These are phyloP conservation scores for Ophiostoma himal-ulmi DNA, from an alignment of 2,329 filamentous ascomycete species.

Conservation along the genomic window DNA sequence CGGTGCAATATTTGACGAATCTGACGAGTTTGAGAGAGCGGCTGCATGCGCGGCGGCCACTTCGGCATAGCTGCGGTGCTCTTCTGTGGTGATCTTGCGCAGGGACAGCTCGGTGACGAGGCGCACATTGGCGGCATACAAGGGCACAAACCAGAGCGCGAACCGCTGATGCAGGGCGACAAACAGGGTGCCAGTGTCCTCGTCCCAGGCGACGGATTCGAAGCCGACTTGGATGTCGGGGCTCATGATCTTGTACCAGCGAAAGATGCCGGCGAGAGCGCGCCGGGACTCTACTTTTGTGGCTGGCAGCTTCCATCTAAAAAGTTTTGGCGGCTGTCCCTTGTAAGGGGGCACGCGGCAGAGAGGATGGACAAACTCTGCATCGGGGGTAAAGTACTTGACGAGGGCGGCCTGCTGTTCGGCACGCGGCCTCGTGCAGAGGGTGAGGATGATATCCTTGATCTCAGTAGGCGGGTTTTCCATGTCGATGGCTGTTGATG, in stretches of 20 bases:
- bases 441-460: constrained; percentile 23
- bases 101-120: constrained; percentile 65
- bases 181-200: constrained; percentile 61
- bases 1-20: background rate
- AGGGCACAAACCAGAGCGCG: constrained; percentile 68
- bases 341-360: constrained; percentile 45
- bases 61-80: constrained; percentile 18
- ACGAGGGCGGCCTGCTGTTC: constrained; percentile 22
- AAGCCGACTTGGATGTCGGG: constrained; percentile 65
- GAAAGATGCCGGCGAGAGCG: constrained; percentile 64
- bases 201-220: constrained; percentile 63
- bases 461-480: constrained; percentile 1
- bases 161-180: constrained; percentile 70
- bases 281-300: constrained; percentile 51
- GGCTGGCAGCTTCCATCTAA: background rate
- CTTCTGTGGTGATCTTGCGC: constrained; percentile 28
- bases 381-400: constrained; percentile 23
- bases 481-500: background rate
- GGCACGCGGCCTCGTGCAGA: constrained; percentile 20
- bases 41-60: constrained; percentile 15
- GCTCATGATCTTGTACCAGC: constrained; percentile 79
- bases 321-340: background rate
- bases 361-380: constrained; percentile 25
- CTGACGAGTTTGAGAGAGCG: background rate
- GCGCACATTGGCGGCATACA: constrained; percentile 62